Base-by-base conservation (phyloP, 345 rosid species). In the Bretschneidera sinensis region DNA sequence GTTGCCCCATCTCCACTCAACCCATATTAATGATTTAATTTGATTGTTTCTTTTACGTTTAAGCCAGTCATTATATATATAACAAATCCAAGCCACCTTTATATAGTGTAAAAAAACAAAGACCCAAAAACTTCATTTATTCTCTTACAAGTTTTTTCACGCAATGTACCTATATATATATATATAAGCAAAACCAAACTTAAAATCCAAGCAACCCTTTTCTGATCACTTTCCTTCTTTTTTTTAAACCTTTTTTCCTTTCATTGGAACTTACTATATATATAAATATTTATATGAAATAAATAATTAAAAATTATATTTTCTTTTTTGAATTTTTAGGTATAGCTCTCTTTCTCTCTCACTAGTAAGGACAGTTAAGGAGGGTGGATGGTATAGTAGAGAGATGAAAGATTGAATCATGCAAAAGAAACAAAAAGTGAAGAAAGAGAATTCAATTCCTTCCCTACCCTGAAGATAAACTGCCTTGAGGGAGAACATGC, bases 1-100 rank as follows among this genome's bases (percentile, higher is more conserved):
- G 73, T 90, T 85, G 84, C 88, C 77, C 83, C 78, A 74, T 77
- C 76, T 61, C 61, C 85, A 90, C 92, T 82, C 95, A 73, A 85
- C 62, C 85, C 67, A 55, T 19, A 53, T 57, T 55, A 56, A 61
- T 61, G 61, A 24, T 21, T 51, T 55, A 50, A 61, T 28, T 60
- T 57, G 56, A 48, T 49, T 20, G 22, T 63, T 53, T 43, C 47
- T 68, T 62, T 68, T 48, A 0, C 43, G 21, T 47, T 47, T 34
- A 5, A 19, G 7, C 48, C 18, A 45, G 59, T 35, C 19, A 23
- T 24, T 54, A 8, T 10, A 39, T n/a, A 56, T 73, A 56, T 48
- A 66, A 60, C 51, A 67, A 60, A 61, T 47, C 51, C 71, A 74
- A 63, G 65, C 68, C 18, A 25, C 55, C 65, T 63, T 60, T 61